Conservation (phyloP, 1,284 basidiomycete species). For the Fomitopsis pinicola region DNA sequence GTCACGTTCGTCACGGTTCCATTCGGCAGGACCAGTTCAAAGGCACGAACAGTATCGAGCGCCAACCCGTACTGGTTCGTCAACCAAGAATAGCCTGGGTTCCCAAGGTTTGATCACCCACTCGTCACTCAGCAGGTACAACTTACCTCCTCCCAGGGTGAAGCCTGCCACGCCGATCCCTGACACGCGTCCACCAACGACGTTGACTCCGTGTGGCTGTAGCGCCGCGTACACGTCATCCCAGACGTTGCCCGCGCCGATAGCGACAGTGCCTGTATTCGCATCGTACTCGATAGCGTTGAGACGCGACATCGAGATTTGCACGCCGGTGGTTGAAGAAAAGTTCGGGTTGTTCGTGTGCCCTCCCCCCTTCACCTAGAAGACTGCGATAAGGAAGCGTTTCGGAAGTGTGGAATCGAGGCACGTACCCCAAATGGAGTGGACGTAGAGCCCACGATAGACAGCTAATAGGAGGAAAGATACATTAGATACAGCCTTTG, state of each 20-base stretch:
- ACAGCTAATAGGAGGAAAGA: conserved; percentile 27
- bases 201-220: conserved; percentile 30
- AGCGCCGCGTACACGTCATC: conserved; percentile 42
- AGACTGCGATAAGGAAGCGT: neutral
- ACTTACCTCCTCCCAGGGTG: conserved; percentile 38
- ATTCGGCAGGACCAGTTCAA: conserved; percentile 37
- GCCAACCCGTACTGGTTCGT: conserved; percentile 40
- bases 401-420: neutral
- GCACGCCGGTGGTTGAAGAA: conserved; percentile 49
- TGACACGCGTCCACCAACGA: conserved; percentile 40
- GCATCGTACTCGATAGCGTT: conserved; percentile 33
- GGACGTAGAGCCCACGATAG: conserved; percentile 35
- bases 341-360: conserved; percentile 44
- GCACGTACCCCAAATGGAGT: conserved; percentile 36
- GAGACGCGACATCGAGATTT: conserved; percentile 45
- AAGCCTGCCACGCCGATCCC: conserved; percentile 39
- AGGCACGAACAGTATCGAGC: conserved; percentile 37
- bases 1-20: conserved; percentile 31
- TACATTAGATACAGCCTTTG: neutral
- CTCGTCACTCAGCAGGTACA: conserved; percentile 22
- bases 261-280: conserved; percentile 28
- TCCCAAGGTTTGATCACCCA: neutral
- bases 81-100: conserved; percentile 35
- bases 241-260: conserved; percentile 48
- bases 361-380: conserved; percentile 46